Conservation (phyloP, 2,329 filamentous ascomycete species). For the Aspergillus ochraceus region DNA sequence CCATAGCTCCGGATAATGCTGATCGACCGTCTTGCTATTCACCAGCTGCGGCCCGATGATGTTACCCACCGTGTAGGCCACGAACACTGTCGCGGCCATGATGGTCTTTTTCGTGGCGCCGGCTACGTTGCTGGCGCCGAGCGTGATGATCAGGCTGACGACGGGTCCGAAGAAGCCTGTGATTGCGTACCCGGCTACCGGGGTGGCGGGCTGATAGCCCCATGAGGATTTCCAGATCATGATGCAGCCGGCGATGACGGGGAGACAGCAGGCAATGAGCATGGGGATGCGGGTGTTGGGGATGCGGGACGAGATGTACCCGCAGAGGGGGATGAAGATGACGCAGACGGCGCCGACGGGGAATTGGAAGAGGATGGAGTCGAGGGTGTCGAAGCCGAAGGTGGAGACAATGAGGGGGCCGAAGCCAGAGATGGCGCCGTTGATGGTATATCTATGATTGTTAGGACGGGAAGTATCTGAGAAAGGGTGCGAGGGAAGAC, state of each 20-base stretch:
- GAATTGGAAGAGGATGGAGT: constrained; percentile 72
- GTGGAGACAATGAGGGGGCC: constrained; percentile 71
- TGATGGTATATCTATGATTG: constrained; percentile 62
- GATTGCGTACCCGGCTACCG: constrained; percentile 70
- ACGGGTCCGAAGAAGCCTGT: constrained; percentile 73
- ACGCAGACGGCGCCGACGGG: constrained; percentile 70
- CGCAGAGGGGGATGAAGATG: constrained; percentile 65
- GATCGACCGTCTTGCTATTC: constrained; percentile 61
- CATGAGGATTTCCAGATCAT: constrained; percentile 71
- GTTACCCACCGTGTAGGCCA: constrained; percentile 74
- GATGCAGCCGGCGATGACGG: constrained; percentile 71
- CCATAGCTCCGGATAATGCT: constrained; percentile 73
- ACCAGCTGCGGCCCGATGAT: constrained; percentile 74
- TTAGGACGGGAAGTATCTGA: background rate
- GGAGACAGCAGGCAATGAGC: constrained; percentile 66
- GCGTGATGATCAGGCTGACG: constrained; percentile 60
- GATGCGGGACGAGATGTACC: constrained; percentile 61
- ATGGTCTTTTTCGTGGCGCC: constrained; percentile 77
- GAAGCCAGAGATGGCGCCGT: constrained; percentile 70
- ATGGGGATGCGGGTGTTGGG: constrained; percentile 65
- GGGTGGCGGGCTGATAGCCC: constrained; percentile 64
- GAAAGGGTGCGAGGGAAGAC: constrained; percentile 16
- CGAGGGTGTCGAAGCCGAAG: constrained; percentile 64
- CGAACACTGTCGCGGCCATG: constrained; percentile 72
- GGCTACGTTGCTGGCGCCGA: constrained; percentile 68